Conservation (phyloP, 768 basidiomycete genomes). For the Nidula microcarpa region DNA sequence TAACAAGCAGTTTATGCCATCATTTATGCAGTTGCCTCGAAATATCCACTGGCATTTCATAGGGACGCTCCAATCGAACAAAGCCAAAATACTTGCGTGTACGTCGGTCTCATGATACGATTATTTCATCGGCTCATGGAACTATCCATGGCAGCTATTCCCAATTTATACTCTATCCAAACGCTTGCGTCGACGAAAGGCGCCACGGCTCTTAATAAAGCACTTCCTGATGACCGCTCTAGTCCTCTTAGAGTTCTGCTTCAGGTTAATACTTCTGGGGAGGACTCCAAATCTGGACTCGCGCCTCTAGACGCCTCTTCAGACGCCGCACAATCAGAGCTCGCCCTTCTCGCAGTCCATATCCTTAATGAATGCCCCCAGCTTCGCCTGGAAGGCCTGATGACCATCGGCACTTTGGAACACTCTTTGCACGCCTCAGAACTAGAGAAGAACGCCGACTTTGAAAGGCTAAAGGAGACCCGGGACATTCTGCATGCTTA, state of each 20-base stretch:
- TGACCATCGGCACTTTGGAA: slow-evolving; percentile 92
- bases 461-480: slow-evolving; percentile 63
- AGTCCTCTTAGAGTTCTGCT: slow-evolving; percentile 76
- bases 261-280: slow-evolving; percentile 96
- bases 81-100: slow-evolving; percentile 77
- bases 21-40: slow-evolving; percentile 60
- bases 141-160: slow-evolving; percentile 56
- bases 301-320: slow-evolving; percentile 44
- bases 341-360: slow-evolving; percentile 64
- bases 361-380: slow-evolving; percentile 71
- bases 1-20: background rate
- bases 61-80: slow-evolving; percentile 90
- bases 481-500: slow-evolving; percentile 51
- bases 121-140: background rate
- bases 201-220: slow-evolving; percentile 76
- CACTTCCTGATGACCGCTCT: slow-evolving; percentile 52
- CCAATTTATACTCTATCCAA: slow-evolving; percentile 85
- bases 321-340: slow-evolving; percentile 39
- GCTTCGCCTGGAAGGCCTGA: slow-evolving; percentile 79
- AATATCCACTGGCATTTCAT: slow-evolving; percentile 98
- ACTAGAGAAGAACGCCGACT: slow-evolving; percentile 61
- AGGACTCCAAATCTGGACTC: slow-evolving; percentile 86
- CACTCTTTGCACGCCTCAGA: slow-evolving; percentile 57
- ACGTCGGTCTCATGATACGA: slow-evolving; percentile 39
- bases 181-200: slow-evolving; percentile 81